Evolutionary conservation across 352 stramenopile species (phyloP).

Genomic region (Phytophthora hibernalis): DNA sequence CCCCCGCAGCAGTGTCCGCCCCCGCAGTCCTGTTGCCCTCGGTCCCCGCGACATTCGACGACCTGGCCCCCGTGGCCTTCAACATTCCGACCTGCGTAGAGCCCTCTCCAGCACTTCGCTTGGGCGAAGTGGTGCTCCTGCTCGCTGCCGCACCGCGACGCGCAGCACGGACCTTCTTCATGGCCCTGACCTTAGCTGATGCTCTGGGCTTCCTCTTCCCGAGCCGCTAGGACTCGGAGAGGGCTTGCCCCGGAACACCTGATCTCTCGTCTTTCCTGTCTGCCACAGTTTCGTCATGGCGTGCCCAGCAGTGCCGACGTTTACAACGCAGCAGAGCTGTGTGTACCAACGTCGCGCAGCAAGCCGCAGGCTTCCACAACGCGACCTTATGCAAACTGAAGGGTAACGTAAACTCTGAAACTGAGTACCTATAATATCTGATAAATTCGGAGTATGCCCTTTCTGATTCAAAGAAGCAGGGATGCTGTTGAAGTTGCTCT

Average conservation of each 20-base stretch:
- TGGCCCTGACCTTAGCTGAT: background rate
- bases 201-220: background rate
- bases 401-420: background rate
- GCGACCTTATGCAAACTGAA: background rate
- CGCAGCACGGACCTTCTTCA: background rate
- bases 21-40: no score
- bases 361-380: background rate
- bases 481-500: no score
- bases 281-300: background rate
- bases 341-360: background rate
- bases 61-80: no score
- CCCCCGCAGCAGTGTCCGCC: no score
- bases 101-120: no score
- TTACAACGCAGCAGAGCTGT: background rate
- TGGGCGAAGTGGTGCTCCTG: no score
- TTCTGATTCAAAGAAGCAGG: background rate
- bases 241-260: background rate
- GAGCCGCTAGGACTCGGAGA: background rate
- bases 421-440: background rate
- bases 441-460: background rate
- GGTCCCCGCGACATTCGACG: no score
- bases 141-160: no score
- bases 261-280: background rate
- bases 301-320: background rate
- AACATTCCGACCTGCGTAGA: no score